Evolutionary conservation across 495 filamentous ascomycete species (phyloP).

Genomic region (Cetradonia linearis): DNA sequence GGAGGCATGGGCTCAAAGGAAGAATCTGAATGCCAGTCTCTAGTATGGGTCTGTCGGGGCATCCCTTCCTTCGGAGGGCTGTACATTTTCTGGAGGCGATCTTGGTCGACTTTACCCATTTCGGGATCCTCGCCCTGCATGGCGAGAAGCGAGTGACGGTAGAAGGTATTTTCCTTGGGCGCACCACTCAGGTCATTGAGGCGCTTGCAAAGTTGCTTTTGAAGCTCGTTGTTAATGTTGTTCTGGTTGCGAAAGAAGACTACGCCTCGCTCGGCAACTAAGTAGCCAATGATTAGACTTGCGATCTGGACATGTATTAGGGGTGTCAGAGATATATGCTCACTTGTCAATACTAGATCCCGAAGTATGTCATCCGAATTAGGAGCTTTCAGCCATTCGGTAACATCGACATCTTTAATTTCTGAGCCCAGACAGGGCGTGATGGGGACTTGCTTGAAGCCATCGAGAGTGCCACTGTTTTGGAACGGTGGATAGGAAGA

Average conservation of each 20-base stretch:
- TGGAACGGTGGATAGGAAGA: not conserved
- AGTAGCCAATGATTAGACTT: not conserved
- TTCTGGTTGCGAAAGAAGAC: slow-evolving; percentile 76
- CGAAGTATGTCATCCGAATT: slow-evolving; percentile 58
- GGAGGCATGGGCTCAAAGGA: slow-evolving; percentile 62
- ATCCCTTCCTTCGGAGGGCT: not conserved
- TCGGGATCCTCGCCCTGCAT: slow-evolving; percentile 52
- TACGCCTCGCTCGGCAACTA: slow-evolving; percentile 70
- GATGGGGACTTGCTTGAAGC: slow-evolving; percentile 29
- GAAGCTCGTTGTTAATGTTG: slow-evolving; percentile 47
- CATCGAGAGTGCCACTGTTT: not conserved
- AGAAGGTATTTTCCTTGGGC: slow-evolving; percentile 53
- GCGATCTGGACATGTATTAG: not conserved
- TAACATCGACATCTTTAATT: slow-evolving; percentile 48
- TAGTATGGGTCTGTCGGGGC: not conserved
- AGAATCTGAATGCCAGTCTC: slow-evolving; percentile 59
- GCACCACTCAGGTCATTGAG: slow-evolving; percentile 59
- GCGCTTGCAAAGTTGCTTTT: slow-evolving; percentile 57
- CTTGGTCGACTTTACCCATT: slow-evolving; percentile 62
- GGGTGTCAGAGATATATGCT: slow-evolving; percentile 11
- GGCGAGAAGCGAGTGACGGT: slow-evolving; percentile 50
- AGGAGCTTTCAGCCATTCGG: slow-evolving; percentile 47
- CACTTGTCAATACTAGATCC: slow-evolving; percentile 60
- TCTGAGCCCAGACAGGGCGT: slow-evolving; percentile 62
- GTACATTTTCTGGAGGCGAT: slow-evolving; percentile 37